Conservation (phyloP, 345 rosid species). For the Odontarrhena argentea region DNA sequence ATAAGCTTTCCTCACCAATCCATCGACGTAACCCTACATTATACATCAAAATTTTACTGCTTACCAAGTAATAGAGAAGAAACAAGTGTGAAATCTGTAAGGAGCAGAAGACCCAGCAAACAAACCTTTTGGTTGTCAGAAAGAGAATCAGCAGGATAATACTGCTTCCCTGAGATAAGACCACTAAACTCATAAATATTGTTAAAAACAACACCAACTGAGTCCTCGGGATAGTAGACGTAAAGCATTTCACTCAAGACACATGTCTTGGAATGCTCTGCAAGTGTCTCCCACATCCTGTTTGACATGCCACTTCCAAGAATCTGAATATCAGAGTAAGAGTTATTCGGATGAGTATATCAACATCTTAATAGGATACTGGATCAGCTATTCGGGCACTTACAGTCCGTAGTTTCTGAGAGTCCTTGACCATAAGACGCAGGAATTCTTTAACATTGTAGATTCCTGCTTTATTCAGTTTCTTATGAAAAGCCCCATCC, state of each 20-base stretch:
- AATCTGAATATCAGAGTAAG: conserved; percentile 55
- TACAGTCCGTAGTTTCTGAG: conserved; percentile 80
- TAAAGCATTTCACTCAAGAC: conserved; percentile 76
- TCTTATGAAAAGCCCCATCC: conserved; percentile 96
- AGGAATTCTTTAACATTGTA: conserved; percentile 82
- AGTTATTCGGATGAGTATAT: conserved; percentile 22
- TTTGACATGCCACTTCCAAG: conserved; percentile 99
- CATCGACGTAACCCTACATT: conserved; percentile 71
- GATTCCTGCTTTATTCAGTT: conserved; percentile 84
- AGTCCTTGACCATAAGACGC: conserved; percentile 77
- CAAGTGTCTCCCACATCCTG: conserved; percentile 96
- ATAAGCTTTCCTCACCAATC: conserved; percentile 90
- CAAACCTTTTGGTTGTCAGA: conserved; percentile 84
- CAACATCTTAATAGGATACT: conserved; percentile 12
- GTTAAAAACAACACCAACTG: conserved; percentile 78
- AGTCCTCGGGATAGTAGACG: conserved; percentile 76
- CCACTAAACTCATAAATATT: conserved; percentile 78
- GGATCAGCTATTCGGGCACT: conserved; percentile 34
- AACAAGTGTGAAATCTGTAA: neutral
- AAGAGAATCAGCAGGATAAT: conserved; percentile 68
- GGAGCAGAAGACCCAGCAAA: conserved; percentile 12
- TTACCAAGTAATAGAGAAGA: neutral
- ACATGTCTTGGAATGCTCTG: conserved; percentile 95
- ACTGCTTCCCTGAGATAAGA: conserved; percentile 71
- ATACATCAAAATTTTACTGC: conserved; percentile 13